A percentile compares a stretch with the other conserved stretches of the same genome.
phyloP scores from a whole-genome alignment of 495 filamentous ascomycete genomes.

The Acidomyces sp. region DNA sequence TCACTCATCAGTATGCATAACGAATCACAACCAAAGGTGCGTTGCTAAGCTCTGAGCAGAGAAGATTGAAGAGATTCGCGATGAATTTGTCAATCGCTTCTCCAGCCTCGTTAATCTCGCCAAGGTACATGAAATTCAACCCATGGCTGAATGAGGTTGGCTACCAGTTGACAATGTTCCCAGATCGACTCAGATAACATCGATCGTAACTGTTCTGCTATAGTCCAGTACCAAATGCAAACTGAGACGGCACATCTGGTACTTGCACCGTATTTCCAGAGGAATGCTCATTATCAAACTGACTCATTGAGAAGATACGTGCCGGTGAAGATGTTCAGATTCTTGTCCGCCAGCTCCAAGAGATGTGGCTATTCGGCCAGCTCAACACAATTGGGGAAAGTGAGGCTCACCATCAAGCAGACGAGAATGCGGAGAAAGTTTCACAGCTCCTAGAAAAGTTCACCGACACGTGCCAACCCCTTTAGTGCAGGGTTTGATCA shows the following conservation, averaged over 20 bases:
- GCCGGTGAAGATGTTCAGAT: slow-evolving; percentile 52
- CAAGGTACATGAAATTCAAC: slow-evolving; percentile 29
- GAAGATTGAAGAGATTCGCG: slow-evolving; percentile 22
- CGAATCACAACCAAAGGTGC: no score
- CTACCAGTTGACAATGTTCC: slow-evolving; percentile 20
- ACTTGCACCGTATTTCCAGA: slow-evolving; percentile 7
- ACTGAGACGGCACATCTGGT: slow-evolving; percentile 53
- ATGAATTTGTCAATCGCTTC: slow-evolving; percentile 44
- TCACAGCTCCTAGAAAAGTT: slow-evolving; percentile 29
- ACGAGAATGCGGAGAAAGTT: slow-evolving; percentile 41
- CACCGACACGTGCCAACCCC: neutral
- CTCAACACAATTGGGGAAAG: slow-evolving; percentile 45
- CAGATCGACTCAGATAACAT: slow-evolving; percentile 27
- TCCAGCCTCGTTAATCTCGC: slow-evolving; percentile 48
- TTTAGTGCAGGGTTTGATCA: neutral
- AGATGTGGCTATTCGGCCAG: slow-evolving; percentile 62
- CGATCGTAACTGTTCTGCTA: slow-evolving; percentile 38
- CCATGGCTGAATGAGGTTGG: neutral
- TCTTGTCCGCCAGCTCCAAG: slow-evolving; percentile 52
- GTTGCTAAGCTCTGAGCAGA: no score
- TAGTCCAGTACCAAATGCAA: slow-evolving; percentile 48
- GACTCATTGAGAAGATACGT: slow-evolving; percentile 39
- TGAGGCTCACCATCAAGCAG: slow-evolving; percentile 35
- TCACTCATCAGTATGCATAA: neutral
- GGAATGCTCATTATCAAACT: neutral